These are phyloP conservation scores for Lenzites betulinus DNA, from an alignment of 768 basidiomycete species.

Conservation along the genomic window DNA sequence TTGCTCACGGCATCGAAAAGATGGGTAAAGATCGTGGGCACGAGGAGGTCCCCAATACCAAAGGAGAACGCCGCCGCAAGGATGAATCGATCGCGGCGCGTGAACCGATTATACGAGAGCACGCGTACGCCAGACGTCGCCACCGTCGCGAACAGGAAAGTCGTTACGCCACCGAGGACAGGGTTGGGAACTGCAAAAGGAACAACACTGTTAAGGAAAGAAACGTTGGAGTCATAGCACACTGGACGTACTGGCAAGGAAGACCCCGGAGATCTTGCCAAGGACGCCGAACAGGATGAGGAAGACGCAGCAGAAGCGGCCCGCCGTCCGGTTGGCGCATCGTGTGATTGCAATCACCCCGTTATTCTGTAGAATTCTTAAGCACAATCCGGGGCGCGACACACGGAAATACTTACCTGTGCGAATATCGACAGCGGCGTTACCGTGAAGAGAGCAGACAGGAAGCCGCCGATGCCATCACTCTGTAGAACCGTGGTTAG, in stretches of 20 bases:
- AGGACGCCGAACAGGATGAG: slow-evolving; percentile 79
- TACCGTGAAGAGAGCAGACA: slow-evolving; percentile 81
- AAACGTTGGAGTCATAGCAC: too few species aligned
- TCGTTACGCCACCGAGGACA: slow-evolving; percentile 84
- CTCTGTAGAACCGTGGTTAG: slow-evolving; percentile 38
- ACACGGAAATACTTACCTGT: slow-evolving; percentile 39
- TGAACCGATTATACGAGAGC: slow-evolving; percentile 58
- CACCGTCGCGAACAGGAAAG: slow-evolving; percentile 82
- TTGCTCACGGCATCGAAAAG: slow-evolving; percentile 64
- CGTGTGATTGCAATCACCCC: slow-evolving; percentile 84
- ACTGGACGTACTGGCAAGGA: slow-evolving; percentile 67
- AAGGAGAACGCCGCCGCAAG: slow-evolving; percentile 69
- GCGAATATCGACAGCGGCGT: slow-evolving; percentile 81
- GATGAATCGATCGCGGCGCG: slow-evolving; percentile 66
- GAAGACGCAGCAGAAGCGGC: slow-evolving; percentile 78
- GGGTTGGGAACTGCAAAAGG: slow-evolving; percentile 62
- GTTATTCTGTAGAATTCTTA: slow-evolving; percentile 53
- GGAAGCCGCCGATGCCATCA: slow-evolving; percentile 79
- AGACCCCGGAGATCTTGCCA: slow-evolving; percentile 82
- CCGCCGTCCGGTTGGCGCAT: slow-evolving; percentile 79
- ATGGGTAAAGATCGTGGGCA: slow-evolving; percentile 63
- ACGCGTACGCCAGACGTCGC: slow-evolving; percentile 72
- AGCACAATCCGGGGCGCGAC: neutral
- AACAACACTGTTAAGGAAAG: neutral
- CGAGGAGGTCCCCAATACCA: slow-evolving; percentile 71